Percentiles rank a stretch among this genome's conserved stretches.
Conservation (phyloP, 768 basidiomycete species). For the Rhodotorula kratochvilovae region DNA sequence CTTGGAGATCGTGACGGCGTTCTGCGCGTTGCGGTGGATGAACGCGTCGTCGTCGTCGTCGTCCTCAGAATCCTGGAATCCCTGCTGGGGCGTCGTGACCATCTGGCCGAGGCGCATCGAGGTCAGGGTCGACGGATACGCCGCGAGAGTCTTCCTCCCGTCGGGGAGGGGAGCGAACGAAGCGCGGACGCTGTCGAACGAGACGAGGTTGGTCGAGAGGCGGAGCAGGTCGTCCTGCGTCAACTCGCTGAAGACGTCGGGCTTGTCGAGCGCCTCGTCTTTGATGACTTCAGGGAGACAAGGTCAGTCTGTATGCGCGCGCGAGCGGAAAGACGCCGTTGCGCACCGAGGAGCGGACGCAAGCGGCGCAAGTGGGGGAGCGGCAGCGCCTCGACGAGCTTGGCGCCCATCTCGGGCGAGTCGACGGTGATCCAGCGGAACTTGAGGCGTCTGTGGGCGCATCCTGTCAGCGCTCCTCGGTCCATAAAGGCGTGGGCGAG, state of each 20-base stretch:
- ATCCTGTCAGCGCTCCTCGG: neutral
- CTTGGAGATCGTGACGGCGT: neutral
- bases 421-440: neutral
- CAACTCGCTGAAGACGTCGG: conserved; percentile 1
- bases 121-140: neutral
- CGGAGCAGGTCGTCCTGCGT: conserved; percentile 25
- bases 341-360: neutral
- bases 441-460: neutral
- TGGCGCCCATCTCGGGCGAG: neutral
- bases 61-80: neutral
- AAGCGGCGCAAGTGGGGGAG: neutral
- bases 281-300: neutral
- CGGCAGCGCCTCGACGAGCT: neutral
- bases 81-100: too few species aligned
- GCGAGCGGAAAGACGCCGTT: too few species aligned
- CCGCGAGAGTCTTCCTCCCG: neutral
- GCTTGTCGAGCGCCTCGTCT: neutral
- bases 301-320: neutral
- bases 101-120: neutral
- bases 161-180: neutral
- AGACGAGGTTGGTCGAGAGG: neutral
- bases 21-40: neutral
- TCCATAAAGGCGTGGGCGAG: neutral
- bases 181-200: conserved; percentile 10
- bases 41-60: neutral